Evolutionary conservation across 2,329 filamentous ascomycete species (phyloP), one percentile per base, ranked within the genome.

Genomic region (Colletotrichum liaoningense): DNA sequence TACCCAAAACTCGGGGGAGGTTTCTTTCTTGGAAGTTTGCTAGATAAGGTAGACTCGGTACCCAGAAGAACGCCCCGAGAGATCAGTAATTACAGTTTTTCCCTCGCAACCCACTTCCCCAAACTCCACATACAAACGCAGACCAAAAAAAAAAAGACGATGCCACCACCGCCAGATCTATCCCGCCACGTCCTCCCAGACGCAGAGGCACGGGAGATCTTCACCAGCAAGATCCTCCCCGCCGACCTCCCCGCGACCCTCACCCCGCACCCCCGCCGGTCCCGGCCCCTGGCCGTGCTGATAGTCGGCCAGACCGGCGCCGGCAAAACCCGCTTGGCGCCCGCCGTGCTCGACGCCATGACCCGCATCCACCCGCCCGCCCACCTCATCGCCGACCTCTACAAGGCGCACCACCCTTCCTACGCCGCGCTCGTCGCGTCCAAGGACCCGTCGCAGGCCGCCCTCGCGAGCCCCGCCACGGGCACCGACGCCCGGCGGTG

Each of bases 331-430:
- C 82, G 82, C 67, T 80, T 84, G 1, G 83, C 85, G 12, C 85
- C 84, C 2, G 76, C 78, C 42, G 78, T 87, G 63, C 78, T 81
- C 22, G 60, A 74, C 4, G 82, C 83, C 58, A 76, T 87, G 30
- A 35, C 56, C 22, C 35, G 64, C 16, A 62, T 73, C 59, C 55
- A 71, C 64, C 19, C 65, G 22, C 72, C 79, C 19, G 81, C 80
- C 22, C 86, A 88, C 79, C 82, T 88, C 75, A 84, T 87, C 68
- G 85, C 86, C 67, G 86, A 87, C 81, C 84, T 84, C 26, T 87
- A 86, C 83, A 88, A 88, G 76, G 82, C 83, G 4, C 84, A 86
- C 79, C 86, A 88, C 77, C 86, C 86, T 0, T 73, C 79, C 22
- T 86, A 86, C 78, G 35, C 75, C 16, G n/a, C 65, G 3, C 79